Evolutionary conservation across 2,329 filamentous ascomycete genomes (phyloP).

Genomic region (Scytalidium sp.): DNA sequence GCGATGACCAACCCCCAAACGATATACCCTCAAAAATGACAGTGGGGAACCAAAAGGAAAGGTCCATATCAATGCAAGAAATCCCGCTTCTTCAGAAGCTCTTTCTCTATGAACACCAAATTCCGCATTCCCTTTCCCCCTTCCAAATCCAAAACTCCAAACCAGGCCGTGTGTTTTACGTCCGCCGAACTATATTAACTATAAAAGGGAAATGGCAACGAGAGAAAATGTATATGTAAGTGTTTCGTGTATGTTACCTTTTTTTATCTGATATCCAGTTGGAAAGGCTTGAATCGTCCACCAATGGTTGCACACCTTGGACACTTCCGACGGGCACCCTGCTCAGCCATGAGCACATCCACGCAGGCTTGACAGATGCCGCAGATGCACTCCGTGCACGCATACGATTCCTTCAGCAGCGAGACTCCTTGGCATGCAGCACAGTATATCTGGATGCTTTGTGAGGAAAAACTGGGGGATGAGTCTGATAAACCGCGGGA

Average conservation of each 20-base stretch:
- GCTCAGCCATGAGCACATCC: conserved; percentile 72
- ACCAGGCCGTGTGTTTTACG: conserved; percentile 7
- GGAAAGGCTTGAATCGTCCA: conserved; percentile 79
- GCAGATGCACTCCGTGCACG: conserved; percentile 95
- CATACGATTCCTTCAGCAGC: conserved; percentile 78
- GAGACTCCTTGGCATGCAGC: conserved; percentile 80
- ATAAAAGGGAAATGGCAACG: too few relatives aligned
- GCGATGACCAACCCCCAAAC: too few relatives aligned
- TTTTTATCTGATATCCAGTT: conserved; percentile 70
- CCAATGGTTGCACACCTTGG: conserved; percentile 77
- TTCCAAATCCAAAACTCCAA: conserved; percentile 3
- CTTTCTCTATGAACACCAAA: neutral
- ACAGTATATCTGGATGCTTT: conserved; percentile 86
- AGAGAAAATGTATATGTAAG: neutral
- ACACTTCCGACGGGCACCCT: conserved; percentile 73
- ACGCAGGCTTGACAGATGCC: conserved; percentile 89
- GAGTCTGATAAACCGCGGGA: conserved; percentile 62
- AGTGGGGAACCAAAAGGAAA: conserved; percentile 5
- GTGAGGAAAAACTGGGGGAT: conserved; percentile 71
- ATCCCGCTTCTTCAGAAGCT: neutral
- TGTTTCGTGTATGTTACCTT: neutral
- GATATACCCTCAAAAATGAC: neutral
- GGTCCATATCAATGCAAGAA: neutral
- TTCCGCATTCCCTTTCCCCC: neutral
- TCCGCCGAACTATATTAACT: conserved; percentile 1